A percentile compares a stretch with the other conserved stretches of the same genome.
These are phyloP conservation scores for Lasiodiplodia sp. DNA, from an alignment of 2,329 filamentous ascomycete species.

Conservation along the genomic window DNA sequence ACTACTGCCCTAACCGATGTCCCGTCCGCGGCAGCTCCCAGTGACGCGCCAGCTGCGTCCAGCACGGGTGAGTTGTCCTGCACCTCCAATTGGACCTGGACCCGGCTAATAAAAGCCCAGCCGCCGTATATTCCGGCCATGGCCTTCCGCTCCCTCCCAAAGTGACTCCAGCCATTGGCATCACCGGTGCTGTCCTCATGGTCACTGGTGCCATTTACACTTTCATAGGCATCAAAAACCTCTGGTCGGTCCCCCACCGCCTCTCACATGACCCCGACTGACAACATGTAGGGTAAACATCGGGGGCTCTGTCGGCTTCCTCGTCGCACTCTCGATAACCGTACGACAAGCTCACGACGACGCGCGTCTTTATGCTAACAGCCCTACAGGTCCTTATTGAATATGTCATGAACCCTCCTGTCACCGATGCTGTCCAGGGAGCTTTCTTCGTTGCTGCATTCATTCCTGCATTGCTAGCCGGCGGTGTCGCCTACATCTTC, in stretches of 20 bases:
- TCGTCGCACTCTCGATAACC: conserved; percentile 75
- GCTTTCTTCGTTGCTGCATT: conserved; percentile 83
- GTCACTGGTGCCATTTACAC: conserved; percentile 73
- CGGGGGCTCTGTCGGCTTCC: conserved; percentile 72
- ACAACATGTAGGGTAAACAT: conserved; percentile 45
- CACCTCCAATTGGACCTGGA: conserved; percentile 2
- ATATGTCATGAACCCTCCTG: conserved; percentile 84
- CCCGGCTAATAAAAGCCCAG: conserved; percentile 18
- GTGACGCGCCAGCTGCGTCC: conserved; percentile 35
- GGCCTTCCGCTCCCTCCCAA: conserved; percentile 73
- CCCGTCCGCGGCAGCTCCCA: conserved; percentile 34
- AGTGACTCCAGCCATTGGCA: conserved; percentile 81
- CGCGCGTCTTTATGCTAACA: conserved; percentile 33
- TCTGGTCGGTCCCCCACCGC: conserved; percentile 56
- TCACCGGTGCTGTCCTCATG: conserved; percentile 80
- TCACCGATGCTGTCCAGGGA: conserved; percentile 79
- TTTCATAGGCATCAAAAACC: conserved; percentile 83
- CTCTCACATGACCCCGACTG: conserved; percentile 30
- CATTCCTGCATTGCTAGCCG: conserved; percentile 76
- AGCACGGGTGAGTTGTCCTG: conserved; percentile 35
- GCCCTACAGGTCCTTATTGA: conserved; percentile 69
- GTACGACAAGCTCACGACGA: conserved; percentile 42
- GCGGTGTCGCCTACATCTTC: conserved; percentile 78
- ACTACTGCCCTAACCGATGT: conserved; percentile 32
- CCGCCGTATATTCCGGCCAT: conserved; percentile 26